Base-by-base conservation (phyloP, 2,329 filamentous ascomycete species). In the Penicillium janthinellum region DNA sequence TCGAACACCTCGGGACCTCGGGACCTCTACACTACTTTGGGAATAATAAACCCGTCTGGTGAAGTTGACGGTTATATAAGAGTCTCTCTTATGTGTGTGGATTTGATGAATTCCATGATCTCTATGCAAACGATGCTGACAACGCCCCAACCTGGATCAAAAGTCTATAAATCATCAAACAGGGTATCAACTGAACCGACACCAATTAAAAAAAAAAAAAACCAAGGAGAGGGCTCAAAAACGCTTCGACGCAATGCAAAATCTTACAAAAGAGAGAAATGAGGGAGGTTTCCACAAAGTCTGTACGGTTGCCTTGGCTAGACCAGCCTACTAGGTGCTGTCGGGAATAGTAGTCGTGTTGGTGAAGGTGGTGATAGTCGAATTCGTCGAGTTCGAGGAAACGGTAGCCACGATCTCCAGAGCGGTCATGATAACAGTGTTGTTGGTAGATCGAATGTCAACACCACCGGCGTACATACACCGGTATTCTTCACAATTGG, bases 381-480 rank as follows among this genome's bases (percentile, higher is more conserved):
- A 25, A 31, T 53, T 59, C 3, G 52, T 41, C 5, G 45, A 55
- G 35, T 57, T 62, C 7, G 50, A 49, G 4, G 45, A 48, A 31
- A 31, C 39, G 20, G 39, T 47, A 58, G 45, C 28, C n/a, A 56
- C n/a, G 5, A 49, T 28, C 20, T 58, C 49, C n/a, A 64, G 48
- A 12, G 63, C 37, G 17, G 58, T 42, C 54, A 66, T 48, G 25
- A 63, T 56, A 25, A 63, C 56, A 15, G 62, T 67, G 8, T 61
- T 42, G 41, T 63, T 62, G 15, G 57, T 54, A 14, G 58, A 44
- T 5, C 53, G 64, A 47, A 73, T 70, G 49, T 70, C 51, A 31
- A 72, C 64, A 8, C 57, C 70, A 3, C 64, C 64, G 7, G 58
- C 62, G 61, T 67, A 71, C 70, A 71, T 71, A 47, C 70, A 73